A percentile compares a stretch with the other conserved stretches of the same genome.
Evolutionary conservation across 768 basidiomycete genomes (phyloP).

Genomic region (Auricularia cornea): DNA sequence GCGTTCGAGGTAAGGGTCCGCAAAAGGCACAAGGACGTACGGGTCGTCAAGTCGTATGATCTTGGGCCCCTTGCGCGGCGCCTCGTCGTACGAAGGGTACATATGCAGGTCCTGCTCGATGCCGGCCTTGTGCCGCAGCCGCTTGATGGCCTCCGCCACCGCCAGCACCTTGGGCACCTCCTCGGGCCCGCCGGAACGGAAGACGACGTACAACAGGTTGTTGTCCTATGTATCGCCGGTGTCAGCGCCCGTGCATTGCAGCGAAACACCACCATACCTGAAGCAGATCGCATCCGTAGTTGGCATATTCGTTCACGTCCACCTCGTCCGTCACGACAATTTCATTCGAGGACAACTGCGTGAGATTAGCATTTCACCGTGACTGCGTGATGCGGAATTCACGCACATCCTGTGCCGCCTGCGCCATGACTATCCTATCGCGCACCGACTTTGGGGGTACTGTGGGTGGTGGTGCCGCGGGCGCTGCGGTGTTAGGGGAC

Average conservation of each 20-base stretch:
- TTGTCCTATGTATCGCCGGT: slow-evolving; percentile 44
- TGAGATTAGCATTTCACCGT: too few species aligned
- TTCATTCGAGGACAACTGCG: slow-evolving; percentile 43
- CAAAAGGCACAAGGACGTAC: background rate
- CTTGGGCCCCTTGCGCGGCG: slow-evolving; percentile 44
- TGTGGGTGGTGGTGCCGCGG: background rate
- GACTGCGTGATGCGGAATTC: background rate
- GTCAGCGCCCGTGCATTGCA: background rate
- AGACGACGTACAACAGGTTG: slow-evolving; percentile 69
- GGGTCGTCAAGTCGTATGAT: slow-evolving; percentile 57
- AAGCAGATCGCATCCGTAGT: slow-evolving; percentile 55
- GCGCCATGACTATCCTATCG: slow-evolving; percentile 65
- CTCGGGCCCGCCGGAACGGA: slow-evolving; percentile 52
- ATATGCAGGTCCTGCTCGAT: slow-evolving; percentile 62
- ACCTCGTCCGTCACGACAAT: slow-evolving; percentile 63
- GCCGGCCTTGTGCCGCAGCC: slow-evolving; percentile 67
- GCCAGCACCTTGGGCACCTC: slow-evolving; percentile 73
- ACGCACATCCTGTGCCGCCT: slow-evolving; percentile 21
- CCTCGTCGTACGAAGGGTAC: slow-evolving; percentile 65
- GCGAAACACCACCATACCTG: slow-evolving; percentile 30
- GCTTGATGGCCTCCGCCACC: slow-evolving; percentile 72
- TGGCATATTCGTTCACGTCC: slow-evolving; percentile 54
- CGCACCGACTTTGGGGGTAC: slow-evolving; percentile 43
- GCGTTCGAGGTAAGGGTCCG: slow-evolving; percentile 1
- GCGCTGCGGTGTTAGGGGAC: background rate